Base-by-base conservation (phyloP, 2,329 filamentous ascomycete genomes). In the Cordyceps cicadae region DNA sequence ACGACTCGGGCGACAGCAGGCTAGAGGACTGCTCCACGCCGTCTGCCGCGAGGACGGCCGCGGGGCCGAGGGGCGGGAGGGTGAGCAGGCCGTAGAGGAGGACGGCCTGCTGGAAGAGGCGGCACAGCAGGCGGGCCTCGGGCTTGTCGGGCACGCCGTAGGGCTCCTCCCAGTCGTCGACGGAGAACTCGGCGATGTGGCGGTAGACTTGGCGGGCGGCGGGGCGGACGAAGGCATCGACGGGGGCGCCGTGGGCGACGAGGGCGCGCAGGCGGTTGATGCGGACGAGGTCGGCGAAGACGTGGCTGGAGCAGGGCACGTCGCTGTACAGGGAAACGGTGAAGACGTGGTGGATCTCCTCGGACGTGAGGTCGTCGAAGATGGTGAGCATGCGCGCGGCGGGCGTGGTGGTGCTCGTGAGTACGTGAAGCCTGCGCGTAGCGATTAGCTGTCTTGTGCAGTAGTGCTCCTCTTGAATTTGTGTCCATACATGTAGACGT, bases 131-230 rank as follows among this genome's bases (percentile, higher is more conserved):
- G 34, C 34, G 46, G 34, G 48, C 37, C 46, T 58, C 55, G 34
- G 55, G 55, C 55, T 58, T 58, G 48, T 58, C 48, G 9, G 55
- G 55, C 15, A 58, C 48, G 14, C 48, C 55, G 46, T 50, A 58
- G 3, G 55, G 55, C 46, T 58, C 55, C 8, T 58, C 48, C 55
- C 55, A 58, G 46, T 48, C 34, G 21, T 21, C 19, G 34, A 43
- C 17, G 46, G 46, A 29, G 46, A 58, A 58, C 24, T 50, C 46
- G 48, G 48, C n/a, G 32, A 58, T 58, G 55, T 58, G 55, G 19
- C 32, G 24, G 46, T 51, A 58, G 34, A 58, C 14, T 51, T 58
- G 55, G 12, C 55, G 55, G 19, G 55, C 45, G 9, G 55, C 55
- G 37, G 55, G 55, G 19, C 21, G 46, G 34, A 51, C 21, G 19